Conservation (phyloP, 2,329 filamentous ascomycete species). For the Fusarium transvaalense region DNA sequence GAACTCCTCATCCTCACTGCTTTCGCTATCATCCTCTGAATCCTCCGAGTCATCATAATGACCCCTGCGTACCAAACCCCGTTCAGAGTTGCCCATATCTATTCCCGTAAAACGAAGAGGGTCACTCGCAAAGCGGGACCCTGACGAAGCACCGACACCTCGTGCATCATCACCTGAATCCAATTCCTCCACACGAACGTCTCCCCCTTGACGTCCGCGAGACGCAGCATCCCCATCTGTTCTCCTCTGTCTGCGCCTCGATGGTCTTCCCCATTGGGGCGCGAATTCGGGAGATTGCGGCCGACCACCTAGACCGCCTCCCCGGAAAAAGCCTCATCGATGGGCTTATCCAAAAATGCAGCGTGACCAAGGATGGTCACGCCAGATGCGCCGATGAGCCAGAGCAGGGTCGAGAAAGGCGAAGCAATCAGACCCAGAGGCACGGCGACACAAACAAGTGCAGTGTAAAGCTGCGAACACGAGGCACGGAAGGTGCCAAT, state of each 20-base stretch:
- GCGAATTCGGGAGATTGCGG: conserved; percentile 96
- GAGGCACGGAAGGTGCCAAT: conserved; percentile 85
- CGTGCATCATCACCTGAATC: conserved; percentile 71
- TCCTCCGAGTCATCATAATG: conserved; percentile 53
- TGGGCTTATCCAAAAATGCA: conserved; percentile 95
- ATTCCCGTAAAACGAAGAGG: conserved; percentile 71
- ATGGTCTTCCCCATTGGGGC: conserved; percentile 99
- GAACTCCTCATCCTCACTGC: conserved; percentile 53
- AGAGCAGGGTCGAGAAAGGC: conserved; percentile 86
- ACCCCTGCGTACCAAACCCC: conserved; percentile 55
- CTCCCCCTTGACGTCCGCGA: conserved; percentile 53
- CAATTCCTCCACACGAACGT: conserved; percentile 73
- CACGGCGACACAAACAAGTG: conserved; percentile 83
- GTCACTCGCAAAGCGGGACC: conserved; percentile 68
- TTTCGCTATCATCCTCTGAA: conserved; percentile 53
- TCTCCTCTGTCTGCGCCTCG: conserved; percentile 82
- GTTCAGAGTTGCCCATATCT: conserved; percentile 63
- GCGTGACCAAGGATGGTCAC: conserved; percentile 96
- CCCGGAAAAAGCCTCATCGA: conserved; percentile 99
- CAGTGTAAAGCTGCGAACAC: conserved; percentile 94
- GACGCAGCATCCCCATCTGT: conserved; percentile 62
- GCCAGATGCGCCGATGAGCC: conserved; percentile 95
- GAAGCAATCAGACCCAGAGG: conserved; percentile 88
- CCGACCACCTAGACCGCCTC: conserved; percentile 99
- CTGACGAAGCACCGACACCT: conserved; percentile 64